A percentile compares a stretch with the other conserved stretches of the same genome.
Conservation (phyloP, 2,329 filamentous ascomycete genomes). For the Malbranchea zuffiana region DNA sequence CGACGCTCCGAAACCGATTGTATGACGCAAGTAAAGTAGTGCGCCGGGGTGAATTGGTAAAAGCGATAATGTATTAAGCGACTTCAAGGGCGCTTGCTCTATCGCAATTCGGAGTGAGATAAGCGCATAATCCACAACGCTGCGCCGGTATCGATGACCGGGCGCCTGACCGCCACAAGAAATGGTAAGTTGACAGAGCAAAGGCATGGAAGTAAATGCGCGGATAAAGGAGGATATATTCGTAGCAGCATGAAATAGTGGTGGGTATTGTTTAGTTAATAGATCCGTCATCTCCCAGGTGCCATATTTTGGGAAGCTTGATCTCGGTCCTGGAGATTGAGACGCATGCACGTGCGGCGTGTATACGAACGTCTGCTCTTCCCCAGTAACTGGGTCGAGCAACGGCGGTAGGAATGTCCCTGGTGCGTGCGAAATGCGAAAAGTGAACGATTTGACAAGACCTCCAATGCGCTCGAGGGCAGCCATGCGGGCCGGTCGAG, state of each 20-base stretch:
- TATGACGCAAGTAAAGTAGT: slow-evolving; percentile 65
- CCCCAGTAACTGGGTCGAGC: slow-evolving; percentile 63
- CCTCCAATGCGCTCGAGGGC: slow-evolving; percentile 68
- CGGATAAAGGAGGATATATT: slow-evolving; percentile 76
- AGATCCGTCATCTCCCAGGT: slow-evolving; percentile 69
- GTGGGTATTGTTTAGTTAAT: slow-evolving; percentile 75
- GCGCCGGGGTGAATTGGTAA: slow-evolving; percentile 63
- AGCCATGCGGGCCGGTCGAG: slow-evolving; percentile 58
- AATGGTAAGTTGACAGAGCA: slow-evolving; percentile 63
- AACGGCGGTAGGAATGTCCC: slow-evolving; percentile 77
- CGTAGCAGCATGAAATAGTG: slow-evolving; percentile 78
- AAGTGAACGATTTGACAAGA: slow-evolving; percentile 66
- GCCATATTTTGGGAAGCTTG: slow-evolving; percentile 61
- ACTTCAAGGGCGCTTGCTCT: slow-evolving; percentile 57
- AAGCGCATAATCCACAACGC: slow-evolving; percentile 76
- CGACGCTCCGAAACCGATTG: slow-evolving; percentile 61
- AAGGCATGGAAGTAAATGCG: slow-evolving; percentile 57
- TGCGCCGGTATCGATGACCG: slow-evolving; percentile 59
- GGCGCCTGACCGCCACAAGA: slow-evolving; percentile 63
- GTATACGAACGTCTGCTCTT: slow-evolving; percentile 72
- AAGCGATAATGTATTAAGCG: slow-evolving; percentile 59
- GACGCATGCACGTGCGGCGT: slow-evolving; percentile 56
- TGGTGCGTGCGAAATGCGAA: slow-evolving; percentile 63
- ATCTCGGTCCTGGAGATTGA: slow-evolving; percentile 48
- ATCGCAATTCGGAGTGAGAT: slow-evolving; percentile 76